Conservation (phyloP, 78 protist species). For the Tieghemostelium lacteum region DNA sequence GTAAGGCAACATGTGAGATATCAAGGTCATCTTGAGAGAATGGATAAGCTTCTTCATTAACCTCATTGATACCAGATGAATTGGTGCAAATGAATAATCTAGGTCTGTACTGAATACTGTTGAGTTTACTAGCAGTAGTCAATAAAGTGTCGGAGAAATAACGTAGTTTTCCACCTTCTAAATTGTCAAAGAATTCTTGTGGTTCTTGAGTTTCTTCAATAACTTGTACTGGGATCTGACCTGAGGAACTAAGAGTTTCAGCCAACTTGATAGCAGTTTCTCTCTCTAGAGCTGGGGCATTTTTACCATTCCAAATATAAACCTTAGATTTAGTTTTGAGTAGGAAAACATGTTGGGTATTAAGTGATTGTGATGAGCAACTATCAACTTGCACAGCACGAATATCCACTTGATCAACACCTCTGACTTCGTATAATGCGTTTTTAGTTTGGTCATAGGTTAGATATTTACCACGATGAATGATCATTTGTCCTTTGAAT, state of each 20-base stretch:
- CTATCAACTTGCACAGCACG: constrained; percentile 55
- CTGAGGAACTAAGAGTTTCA: neutral
- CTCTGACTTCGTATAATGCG: constrained; percentile 57
- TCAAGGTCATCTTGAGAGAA: constrained; percentile 78
- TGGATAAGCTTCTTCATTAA: constrained; percentile 28
- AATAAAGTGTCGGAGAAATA: neutral
- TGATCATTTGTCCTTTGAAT: constrained; percentile 54
- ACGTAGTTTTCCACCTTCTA: neutral
- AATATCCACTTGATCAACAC: constrained; percentile 13
- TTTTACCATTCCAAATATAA: constrained; percentile 56
- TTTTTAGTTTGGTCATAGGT: neutral
- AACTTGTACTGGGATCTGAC: too few relatives aligned
- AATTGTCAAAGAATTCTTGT: constrained; percentile 9
- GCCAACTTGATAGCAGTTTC: neutral
- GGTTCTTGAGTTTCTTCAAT: constrained; percentile 29
- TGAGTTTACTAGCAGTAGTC: neutral
- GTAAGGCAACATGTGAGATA: constrained; percentile 20
- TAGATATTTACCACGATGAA: constrained; percentile 45
- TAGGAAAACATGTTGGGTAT: constrained; percentile 33
- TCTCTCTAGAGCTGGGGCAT: constrained; percentile 8
- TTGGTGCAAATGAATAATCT: constrained; percentile 48
- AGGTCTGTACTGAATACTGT: neutral
- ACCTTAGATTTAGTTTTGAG: neutral
- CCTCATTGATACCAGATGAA: constrained; percentile 65
- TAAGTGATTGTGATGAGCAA: neutral